These are phyloP conservation scores for Aspergillus cavernicola DNA, from an alignment of 495 filamentous ascomycete species.

Conservation along the genomic window DNA sequence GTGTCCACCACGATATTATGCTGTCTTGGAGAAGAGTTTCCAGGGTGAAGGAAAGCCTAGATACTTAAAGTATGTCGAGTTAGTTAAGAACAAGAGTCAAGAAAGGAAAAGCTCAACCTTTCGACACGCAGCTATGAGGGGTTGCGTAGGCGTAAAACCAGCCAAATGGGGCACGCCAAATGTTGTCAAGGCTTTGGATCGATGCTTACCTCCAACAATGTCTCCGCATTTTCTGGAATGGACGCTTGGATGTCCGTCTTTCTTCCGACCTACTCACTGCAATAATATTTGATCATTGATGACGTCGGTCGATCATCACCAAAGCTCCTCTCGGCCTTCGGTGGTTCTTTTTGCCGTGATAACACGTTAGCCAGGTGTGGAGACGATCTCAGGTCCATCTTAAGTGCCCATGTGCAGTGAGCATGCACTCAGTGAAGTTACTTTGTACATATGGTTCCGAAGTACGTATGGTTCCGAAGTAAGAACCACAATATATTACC, in stretches of 20 bases:
- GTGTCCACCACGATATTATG: background rate
- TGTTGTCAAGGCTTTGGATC: background rate
- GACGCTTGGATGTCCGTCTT: background rate
- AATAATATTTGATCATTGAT: background rate
- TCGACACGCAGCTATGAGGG: too few species aligned
- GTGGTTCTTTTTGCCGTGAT: background rate
- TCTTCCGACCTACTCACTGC: background rate
- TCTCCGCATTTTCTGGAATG: background rate
- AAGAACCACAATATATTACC: too few species aligned
- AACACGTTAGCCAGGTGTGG: too few species aligned
- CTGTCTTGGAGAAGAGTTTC: background rate
- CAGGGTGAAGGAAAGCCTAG: background rate
- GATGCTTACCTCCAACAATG: background rate
- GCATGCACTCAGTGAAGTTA: too few species aligned
- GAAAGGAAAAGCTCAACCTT: background rate
- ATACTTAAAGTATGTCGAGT: background rate
- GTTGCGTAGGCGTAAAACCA: background rate
- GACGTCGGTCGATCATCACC: slow-evolving; percentile 11
- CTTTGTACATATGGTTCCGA: too few species aligned
- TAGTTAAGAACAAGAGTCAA: background rate
- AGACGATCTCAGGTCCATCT: too few species aligned
- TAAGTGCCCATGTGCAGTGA: too few species aligned
- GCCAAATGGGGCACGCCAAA: background rate
- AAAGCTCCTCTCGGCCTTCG: background rate
- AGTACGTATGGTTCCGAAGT: too few species aligned